phyloP scores from a whole-genome alignment of 805 yeast species.

The Yarrowia keelungensis region DNA sequence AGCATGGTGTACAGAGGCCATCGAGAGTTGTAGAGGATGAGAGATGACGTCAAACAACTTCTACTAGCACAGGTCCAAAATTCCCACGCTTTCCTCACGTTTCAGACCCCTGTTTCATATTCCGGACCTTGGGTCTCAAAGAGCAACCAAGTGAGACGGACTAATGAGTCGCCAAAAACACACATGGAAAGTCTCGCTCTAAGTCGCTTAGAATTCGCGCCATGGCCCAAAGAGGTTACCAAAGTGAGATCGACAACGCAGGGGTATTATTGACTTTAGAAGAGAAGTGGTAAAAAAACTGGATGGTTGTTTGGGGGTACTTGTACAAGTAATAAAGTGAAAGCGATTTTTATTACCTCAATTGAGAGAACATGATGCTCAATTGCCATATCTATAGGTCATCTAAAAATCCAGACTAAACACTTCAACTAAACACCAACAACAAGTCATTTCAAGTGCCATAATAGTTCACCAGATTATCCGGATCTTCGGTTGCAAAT shows the following conservation, averaged over 20 bases:
- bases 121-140: background rate
- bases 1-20: too few species aligned
- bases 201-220: background rate
- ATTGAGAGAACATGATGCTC: too few species aligned
- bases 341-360: too few species aligned
- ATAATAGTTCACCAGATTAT: background rate
- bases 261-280: background rate
- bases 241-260: slow-evolving; percentile 27
- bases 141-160: background rate
- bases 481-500: background rate
- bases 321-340: too few species aligned
- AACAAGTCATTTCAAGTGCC: too few species aligned
- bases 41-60: background rate
- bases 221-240: background rate
- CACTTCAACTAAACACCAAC: too few species aligned
- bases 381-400: too few species aligned
- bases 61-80: too few species aligned
- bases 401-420: too few species aligned
- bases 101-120: background rate
- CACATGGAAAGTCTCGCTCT: background rate
- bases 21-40: background rate
- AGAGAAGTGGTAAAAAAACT: too few species aligned
- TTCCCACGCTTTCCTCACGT: background rate
- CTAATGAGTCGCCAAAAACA: background rate
- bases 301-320: too few species aligned